Base-by-base conservation (phyloP, 441 rosid genomes). In the Omphalea diandra region DNA sequence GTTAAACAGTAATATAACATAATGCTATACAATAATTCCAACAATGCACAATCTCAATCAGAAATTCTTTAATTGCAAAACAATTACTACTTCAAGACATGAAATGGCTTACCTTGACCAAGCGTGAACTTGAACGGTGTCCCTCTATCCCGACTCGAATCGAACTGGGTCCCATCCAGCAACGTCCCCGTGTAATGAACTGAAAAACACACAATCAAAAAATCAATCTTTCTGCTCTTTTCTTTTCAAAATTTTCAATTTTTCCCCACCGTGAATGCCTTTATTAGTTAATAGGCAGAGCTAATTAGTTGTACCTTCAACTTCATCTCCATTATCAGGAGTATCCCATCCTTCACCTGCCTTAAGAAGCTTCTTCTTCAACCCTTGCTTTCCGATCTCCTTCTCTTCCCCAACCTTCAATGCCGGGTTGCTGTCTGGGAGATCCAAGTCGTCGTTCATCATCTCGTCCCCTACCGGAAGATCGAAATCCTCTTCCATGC, bases 181-280 rank as follows among this genome's bases (percentile, higher is more conserved):
- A 94, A 83, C 26, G 97, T 88, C 70, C 97, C 98, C 31, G 96
- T 88, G 75, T 90, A 90, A 68, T 94, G 98, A 73, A 90, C 97
- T 91, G 86, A 14, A 83, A n/a, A 3, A 73, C 2, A 73, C 47
- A 56, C 4, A n/a, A 5, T 14, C 17, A 14, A 46, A 26, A 14
- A 61, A n/a, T n/a, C n/a, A n/a, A n/a, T n/a, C n/a, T n/a, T n/a
- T n/a, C n/a, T n/a, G n/a, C n/a, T n/a, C n/a, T n/a, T n/a, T n/a
- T n/a, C n/a, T n/a, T n/a, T n/a, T n/a, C n/a, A n/a, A n/a, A n/a
- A n/a, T n/a, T n/a, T n/a, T n/a, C n/a, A n/a, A n/a, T n/a, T n/a
- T n/a, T n/a, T n/a, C n/a, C n/a, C n/a, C n/a, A n/a, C n/a, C n/a
- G n/a, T n/a, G n/a, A n/a, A n/a, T n/a, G n/a, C n/a, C n/a, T n/a